A percentile compares a stretch with the other conserved stretches of the same genome.
phyloP scores from a whole-genome alignment of 441 rosid genomes.

The Pelargonium citronellum region DNA sequence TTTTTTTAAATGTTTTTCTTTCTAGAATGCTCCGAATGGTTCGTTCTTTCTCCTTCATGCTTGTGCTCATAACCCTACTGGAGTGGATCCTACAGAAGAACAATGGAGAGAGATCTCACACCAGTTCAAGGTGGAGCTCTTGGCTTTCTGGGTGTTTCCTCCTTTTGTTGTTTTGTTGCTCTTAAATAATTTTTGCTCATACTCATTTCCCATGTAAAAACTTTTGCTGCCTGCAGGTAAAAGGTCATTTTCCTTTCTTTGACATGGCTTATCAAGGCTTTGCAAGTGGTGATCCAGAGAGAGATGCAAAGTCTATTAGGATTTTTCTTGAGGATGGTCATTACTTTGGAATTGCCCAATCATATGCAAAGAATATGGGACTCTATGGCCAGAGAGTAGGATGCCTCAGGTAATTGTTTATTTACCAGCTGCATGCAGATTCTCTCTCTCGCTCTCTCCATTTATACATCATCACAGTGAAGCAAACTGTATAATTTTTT shows the following conservation, averaged over 20 bases:
- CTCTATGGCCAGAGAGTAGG: slow-evolving; percentile 97
- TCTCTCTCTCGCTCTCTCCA: neutral
- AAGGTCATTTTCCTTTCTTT: slow-evolving; percentile 82
- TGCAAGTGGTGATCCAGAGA: slow-evolving; percentile 95
- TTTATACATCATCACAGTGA: no score
- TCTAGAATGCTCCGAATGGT: slow-evolving; percentile 81
- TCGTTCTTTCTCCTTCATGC: slow-evolving; percentile 95
- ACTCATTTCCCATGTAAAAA: slow-evolving; percentile 5
- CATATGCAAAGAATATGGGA: slow-evolving; percentile 98
- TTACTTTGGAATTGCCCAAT: slow-evolving; percentile 79
- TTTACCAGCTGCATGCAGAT: slow-evolving; percentile 9
- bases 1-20: slow-evolving; percentile 8
- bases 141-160: neutral
- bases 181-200: neutral
- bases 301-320: slow-evolving; percentile 87
- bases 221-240: slow-evolving; percentile 42
- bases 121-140: slow-evolving; percentile 54
- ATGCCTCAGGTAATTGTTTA: slow-evolving; percentile 67
- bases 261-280: slow-evolving; percentile 99
- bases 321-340: slow-evolving; percentile 92
- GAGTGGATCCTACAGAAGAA: slow-evolving; percentile 90
- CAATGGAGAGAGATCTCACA: slow-evolving; percentile 92
- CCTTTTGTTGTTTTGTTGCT: neutral
- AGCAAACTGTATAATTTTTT: no score
- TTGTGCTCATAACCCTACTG: slow-evolving; percentile 98